These are phyloP conservation scores for Metarhizium humberi DNA, from an alignment of 2,329 filamentous ascomycete genomes.

Conservation along the genomic window DNA sequence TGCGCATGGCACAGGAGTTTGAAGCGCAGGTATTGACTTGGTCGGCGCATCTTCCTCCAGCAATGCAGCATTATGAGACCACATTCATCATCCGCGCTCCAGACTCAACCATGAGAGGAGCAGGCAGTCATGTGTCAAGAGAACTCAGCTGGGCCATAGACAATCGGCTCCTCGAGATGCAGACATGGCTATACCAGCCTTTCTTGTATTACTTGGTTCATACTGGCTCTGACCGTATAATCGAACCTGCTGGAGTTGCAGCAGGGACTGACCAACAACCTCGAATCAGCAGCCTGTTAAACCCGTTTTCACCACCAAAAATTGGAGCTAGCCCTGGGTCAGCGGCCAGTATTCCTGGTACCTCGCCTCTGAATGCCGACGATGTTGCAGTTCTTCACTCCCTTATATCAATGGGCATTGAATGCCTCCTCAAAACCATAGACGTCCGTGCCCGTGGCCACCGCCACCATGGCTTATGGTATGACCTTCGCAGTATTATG, in stretches of 20 bases:
- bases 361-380: too few species aligned
- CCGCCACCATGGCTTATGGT: constrained; percentile 18
- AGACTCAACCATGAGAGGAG: constrained; percentile 1
- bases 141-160: constrained; percentile 15
- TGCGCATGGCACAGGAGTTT: constrained; percentile 14
- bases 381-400: constrained; percentile 6
- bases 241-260: constrained; percentile 3
- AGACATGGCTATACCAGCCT: constrained; percentile 10
- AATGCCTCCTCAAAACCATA: constrained; percentile 14
- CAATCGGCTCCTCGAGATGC: constrained; percentile 14
- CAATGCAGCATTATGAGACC: constrained; percentile 11
- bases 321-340: too few species aligned
- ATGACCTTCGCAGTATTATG: constrained; percentile 13
- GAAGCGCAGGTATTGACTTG: constrained; percentile 15
- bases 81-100: constrained; percentile 1
- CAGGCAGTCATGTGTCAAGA: constrained; percentile 10
- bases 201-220: constrained; percentile 11
- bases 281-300: too few species aligned
- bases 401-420: constrained; percentile 11
- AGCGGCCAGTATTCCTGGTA: too few species aligned
- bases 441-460: constrained; percentile 12
- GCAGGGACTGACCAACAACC: too few species aligned
- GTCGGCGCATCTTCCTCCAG: constrained; percentile 11
- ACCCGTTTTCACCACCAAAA: too few species aligned
- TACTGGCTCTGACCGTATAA: not conserved